Evolutionary conservation across 108 stramenopile species (phyloP).

Genomic region (Fistulifera solaris): DNA sequence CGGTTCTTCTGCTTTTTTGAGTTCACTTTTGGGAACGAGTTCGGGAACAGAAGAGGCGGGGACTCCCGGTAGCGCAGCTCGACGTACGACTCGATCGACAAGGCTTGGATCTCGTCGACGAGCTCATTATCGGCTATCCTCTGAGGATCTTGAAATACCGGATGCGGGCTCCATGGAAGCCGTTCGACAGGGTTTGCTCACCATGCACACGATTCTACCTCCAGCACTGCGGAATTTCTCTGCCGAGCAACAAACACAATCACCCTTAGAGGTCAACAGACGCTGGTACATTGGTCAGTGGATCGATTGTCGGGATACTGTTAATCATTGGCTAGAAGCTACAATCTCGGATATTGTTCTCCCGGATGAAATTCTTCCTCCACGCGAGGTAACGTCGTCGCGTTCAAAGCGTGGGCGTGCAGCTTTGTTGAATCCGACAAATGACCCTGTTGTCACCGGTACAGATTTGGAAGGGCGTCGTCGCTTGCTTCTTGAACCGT

Average conservation of each 20-base stretch:
- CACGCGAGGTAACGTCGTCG: neutral
- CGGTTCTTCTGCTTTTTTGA: neutral
- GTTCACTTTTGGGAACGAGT: neutral
- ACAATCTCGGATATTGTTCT: constrained; percentile 82
- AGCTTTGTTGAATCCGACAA: constrained; percentile 6
- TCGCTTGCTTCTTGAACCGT: constrained; percentile 62
- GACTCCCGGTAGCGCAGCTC: neutral
- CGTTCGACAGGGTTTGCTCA: constrained; percentile 90
- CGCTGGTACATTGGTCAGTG: constrained; percentile 91
- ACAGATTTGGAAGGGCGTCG: constrained; percentile 69
- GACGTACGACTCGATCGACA: neutral
- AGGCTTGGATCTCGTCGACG: constrained; percentile 19
- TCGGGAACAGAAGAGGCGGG: neutral
- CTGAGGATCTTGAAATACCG: constrained; percentile 43
- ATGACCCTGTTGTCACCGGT: constrained; percentile 63
- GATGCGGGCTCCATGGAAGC: constrained; percentile 84
- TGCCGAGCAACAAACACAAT: constrained; percentile 7
- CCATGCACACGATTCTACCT: constrained; percentile 79
- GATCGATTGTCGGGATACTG: constrained; percentile 93
- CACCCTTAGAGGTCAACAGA: constrained; percentile 49
- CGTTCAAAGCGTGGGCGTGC: neutral
- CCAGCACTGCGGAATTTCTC: constrained; percentile 11
- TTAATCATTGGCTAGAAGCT: constrained; percentile 96
- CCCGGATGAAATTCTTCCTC: constrained; percentile 53
- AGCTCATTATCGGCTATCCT: constrained; percentile 44